Evolutionary conservation across 495 filamentous ascomycete species (phyloP).

Genomic region (Aspergillus avenaceus): DNA sequence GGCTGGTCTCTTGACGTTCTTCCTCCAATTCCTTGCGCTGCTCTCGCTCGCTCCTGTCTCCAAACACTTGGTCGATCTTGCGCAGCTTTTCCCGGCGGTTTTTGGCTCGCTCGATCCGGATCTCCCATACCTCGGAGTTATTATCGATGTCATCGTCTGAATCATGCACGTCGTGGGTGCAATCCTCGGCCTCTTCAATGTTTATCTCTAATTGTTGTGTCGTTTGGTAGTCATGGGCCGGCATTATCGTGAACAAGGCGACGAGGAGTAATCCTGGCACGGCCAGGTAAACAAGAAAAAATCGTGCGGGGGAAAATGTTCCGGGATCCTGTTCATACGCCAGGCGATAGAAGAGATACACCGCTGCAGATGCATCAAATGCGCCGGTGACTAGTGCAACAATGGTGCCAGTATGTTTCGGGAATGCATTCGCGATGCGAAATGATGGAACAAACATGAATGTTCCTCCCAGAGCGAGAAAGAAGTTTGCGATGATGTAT

Average conservation of each 20-base stretch:
- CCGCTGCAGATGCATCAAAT: slow-evolving; percentile 66
- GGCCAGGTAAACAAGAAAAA: slow-evolving; percentile 61
- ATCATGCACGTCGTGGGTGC: slow-evolving; percentile 51
- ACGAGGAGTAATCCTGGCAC: slow-evolving; percentile 55
- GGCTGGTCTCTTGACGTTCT: slow-evolving; percentile 44
- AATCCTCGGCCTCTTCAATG: slow-evolving; percentile 53
- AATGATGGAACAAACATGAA: slow-evolving; percentile 70
- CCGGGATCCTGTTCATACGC: slow-evolving; percentile 49
- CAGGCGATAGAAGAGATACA: slow-evolving; percentile 62
- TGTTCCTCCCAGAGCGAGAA: slow-evolving; percentile 62
- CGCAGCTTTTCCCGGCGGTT: slow-evolving; percentile 59
- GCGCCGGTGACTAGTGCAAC: slow-evolving; percentile 67
- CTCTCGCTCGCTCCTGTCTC: slow-evolving; percentile 49
- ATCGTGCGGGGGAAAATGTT: slow-evolving; percentile 52
- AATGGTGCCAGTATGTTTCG: slow-evolving; percentile 59
- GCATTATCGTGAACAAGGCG: slow-evolving; percentile 58
- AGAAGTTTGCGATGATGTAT: slow-evolving; percentile 59
- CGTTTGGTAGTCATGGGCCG: slow-evolving; percentile 56
- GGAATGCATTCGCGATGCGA: slow-evolving; percentile 69
- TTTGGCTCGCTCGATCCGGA: slow-evolving; percentile 55
- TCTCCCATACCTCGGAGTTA: slow-evolving; percentile 39
- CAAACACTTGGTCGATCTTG: slow-evolving; percentile 66
- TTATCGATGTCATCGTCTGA: slow-evolving; percentile 52
- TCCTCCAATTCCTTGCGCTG: slow-evolving; percentile 48
- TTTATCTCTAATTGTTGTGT: slow-evolving; percentile 55